Percentiles rank a stretch among this genome's conserved stretches.
These are phyloP conservation scores for Quercus aquifolioides DNA, from an alignment of 306 rosid species.

Conservation along the genomic window DNA sequence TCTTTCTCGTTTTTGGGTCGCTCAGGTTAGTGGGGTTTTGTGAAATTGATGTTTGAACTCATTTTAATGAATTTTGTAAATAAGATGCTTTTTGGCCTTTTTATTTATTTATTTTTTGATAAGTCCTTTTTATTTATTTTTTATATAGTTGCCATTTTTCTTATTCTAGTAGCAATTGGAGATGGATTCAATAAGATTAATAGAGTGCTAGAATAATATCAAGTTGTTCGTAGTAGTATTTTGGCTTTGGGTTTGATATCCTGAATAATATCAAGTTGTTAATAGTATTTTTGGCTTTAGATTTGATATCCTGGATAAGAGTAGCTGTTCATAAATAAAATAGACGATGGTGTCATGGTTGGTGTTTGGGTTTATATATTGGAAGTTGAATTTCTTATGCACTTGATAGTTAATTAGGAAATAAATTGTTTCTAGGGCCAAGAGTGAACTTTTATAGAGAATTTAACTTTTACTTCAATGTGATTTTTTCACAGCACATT, in stretches of 20 bases:
- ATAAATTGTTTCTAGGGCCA: background rate
- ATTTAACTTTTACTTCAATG: background rate
- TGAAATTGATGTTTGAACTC: background rate
- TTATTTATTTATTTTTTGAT: too few relatives aligned
- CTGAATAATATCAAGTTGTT: background rate
- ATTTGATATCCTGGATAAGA: background rate
- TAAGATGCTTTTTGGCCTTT: background rate
- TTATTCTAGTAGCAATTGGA: background rate
- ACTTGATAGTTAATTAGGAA: background rate
- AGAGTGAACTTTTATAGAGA: too few relatives aligned
- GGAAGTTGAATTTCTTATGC: background rate
- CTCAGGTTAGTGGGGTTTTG: slow-evolving; percentile 48
- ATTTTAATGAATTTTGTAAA: background rate
- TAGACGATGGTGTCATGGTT: background rate
- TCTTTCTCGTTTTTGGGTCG: slow-evolving; percentile 37
- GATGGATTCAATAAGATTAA: background rate
- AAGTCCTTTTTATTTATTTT: background rate
- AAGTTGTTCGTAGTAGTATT: too few relatives aligned
- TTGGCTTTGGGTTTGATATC: background rate
- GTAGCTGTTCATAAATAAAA: background rate
- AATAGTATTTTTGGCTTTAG: background rate
- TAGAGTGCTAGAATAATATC: background rate
- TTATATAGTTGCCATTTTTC: too few relatives aligned
- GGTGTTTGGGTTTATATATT: background rate
- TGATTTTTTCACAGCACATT: background rate